Evolutionary conservation across 2,329 filamentous ascomycete genomes (phyloP).

Genomic region (Apiospora arundinis): DNA sequence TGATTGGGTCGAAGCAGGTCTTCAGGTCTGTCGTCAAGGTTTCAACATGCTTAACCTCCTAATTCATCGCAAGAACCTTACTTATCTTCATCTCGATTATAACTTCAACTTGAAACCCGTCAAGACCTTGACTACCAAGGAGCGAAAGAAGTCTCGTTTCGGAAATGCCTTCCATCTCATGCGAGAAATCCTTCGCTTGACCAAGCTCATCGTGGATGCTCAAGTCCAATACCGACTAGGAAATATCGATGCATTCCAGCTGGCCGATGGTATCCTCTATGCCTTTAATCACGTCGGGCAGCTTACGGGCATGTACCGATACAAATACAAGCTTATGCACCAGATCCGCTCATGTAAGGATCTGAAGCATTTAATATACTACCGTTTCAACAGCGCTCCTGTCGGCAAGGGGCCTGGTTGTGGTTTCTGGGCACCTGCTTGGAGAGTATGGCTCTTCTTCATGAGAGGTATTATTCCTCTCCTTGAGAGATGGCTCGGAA

Average conservation of each 20-base stretch:
- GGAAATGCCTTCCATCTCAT: slow-evolving; percentile 99
- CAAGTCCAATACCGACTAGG: slow-evolving; percentile 97
- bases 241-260: slow-evolving; percentile 98
- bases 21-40: slow-evolving; percentile 96
- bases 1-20: slow-evolving; percentile 97
- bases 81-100: slow-evolving; percentile 97
- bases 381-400: slow-evolving; percentile 95
- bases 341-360: slow-evolving; percentile 99
- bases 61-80: slow-evolving; percentile 98
- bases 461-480: slow-evolving; percentile 98
- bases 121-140: slow-evolving; percentile 97
- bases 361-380: slow-evolving; percentile 98
- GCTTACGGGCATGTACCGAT: slow-evolving; percentile 98
- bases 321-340: slow-evolving; percentile 99
- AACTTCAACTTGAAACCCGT: slow-evolving; percentile 99
- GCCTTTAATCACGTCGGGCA: slow-evolving; percentile 99
- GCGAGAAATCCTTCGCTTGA: slow-evolving; percentile 94
- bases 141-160: slow-evolving; percentile 98
- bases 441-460: slow-evolving; percentile 99
- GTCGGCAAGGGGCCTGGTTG: slow-evolving; percentile 98
- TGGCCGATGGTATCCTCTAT: slow-evolving; percentile 98
- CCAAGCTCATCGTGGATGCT: slow-evolving; percentile 97
- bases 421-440: slow-evolving; percentile 98
- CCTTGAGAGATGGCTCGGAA: slow-evolving; percentile 95
- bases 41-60: slow-evolving; percentile 99